Evolutionary conservation across 495 filamentous ascomycete genomes (phyloP), one percentile per base, ranked within the genome.

Genomic region (Daldinia loculata): DNA sequence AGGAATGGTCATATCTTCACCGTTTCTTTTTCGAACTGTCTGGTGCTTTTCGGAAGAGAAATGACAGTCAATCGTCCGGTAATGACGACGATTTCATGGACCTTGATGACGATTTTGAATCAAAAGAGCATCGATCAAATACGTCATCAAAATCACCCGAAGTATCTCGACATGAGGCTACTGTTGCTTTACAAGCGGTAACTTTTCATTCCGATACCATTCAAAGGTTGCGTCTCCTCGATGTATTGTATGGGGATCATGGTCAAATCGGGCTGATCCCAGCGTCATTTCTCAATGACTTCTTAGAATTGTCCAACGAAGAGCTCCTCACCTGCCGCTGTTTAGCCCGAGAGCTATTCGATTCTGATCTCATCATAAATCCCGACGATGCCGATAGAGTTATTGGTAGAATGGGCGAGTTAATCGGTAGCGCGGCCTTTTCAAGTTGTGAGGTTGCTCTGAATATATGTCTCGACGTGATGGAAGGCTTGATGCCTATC

Each of bases 361-460:
- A 68, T 4, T 83, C 83, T 4, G 83, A 82, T 57, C 75, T 84
- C 29, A 74, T 79, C 24, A 66, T 84, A 1, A 75, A 80, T 7
- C 69, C 77, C 0, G 79, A 80, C 5, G 77, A 84, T 63, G 79
- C 82, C 2, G 64, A 78, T 24, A 78, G 61, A 26, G 76, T 91
- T n/a, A 59, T 89, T 12, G 69, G 84, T 39, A 76, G 75, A 52
- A 52, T 85, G 19, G 81, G 90, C 32, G 82, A 82, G 19, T 84
- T 94, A 12, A 83, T 97, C 7, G 82, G 86, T 55, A 76, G 81
- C 3, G 88, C 90, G 75, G 84, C 87, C 30, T 87, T 90, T 72
- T 86, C 90, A 64, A 86, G 89, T 38, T 96, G 92, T 41, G 96
- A 99, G 80, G 89, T 89, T 41, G 87, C 92, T 8, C 79, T 93